These are phyloP conservation scores for Talaromyces trachyspermus DNA, from an alignment of 495 filamentous ascomycete genomes.

Conservation along the genomic window DNA sequence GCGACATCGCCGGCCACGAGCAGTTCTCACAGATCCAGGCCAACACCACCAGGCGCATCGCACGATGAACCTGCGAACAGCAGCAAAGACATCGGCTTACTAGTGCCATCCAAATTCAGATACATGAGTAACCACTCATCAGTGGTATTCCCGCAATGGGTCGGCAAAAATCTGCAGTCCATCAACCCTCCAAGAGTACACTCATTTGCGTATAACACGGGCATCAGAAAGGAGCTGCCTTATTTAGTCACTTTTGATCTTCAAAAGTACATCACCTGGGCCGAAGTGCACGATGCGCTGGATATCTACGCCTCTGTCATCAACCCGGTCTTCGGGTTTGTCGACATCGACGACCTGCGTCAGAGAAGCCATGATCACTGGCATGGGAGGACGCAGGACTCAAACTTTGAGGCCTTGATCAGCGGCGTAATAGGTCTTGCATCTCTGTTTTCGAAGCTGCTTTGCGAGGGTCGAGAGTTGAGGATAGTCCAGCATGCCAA, in stretches of 20 bases:
- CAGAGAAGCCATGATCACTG: constrained; percentile 20
- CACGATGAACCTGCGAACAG: neutral
- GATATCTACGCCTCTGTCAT: constrained; percentile 28
- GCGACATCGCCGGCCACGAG: no score
- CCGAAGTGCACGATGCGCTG: constrained; percentile 17
- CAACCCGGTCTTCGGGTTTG: constrained; percentile 32
- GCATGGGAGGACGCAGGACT: constrained; percentile 14
- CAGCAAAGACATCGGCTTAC: constrained; percentile 8
- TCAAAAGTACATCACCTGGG: constrained; percentile 17
- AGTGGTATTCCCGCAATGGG: constrained; percentile 34
- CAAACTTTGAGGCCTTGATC: constrained; percentile 26
- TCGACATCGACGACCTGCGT: constrained; percentile 23
- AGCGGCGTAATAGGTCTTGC: constrained; percentile 28
- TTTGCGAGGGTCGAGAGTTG: constrained; percentile 17
- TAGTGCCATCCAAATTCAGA: constrained; percentile 21
- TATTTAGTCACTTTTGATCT: constrained; percentile 12
- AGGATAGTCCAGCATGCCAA: constrained; percentile 26
- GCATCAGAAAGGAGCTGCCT: constrained; percentile 23
- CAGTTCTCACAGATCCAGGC: no score
- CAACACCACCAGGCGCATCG: no score
- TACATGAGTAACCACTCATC: constrained; percentile 33
- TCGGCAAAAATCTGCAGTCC: constrained; percentile 32
- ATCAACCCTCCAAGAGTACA: constrained; percentile 34
- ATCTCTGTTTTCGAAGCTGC: constrained; percentile 21
- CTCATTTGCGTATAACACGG: constrained; percentile 39